Conservation (phyloP, 108 stramenopile species). For the Nitzschia putrida region DNA sequence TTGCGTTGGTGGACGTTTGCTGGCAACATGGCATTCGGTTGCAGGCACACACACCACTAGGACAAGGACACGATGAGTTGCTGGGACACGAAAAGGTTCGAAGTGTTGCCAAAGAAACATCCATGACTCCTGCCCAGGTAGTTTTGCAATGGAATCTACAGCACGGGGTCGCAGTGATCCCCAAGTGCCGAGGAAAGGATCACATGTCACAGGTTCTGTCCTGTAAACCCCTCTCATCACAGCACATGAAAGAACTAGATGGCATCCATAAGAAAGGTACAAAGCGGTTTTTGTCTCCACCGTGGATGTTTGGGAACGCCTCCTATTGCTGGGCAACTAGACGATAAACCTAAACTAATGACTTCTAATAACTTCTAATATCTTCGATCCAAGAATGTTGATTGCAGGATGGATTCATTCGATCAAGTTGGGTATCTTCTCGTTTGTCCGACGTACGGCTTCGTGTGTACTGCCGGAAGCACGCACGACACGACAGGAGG, state of each 20-base stretch:
- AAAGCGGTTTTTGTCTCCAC: slow-evolving; percentile 72
- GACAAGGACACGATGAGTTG: slow-evolving; percentile 43
- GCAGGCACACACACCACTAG: slow-evolving; percentile 68
- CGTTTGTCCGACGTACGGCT: too few species aligned
- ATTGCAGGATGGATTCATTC: too few species aligned
- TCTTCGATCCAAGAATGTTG: too few species aligned
- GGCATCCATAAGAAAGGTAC: slow-evolving; percentile 11
- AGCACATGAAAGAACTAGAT: slow-evolving; percentile 65
- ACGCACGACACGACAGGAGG: too few species aligned
- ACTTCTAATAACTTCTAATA: too few species aligned
- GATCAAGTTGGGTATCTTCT: too few species aligned
- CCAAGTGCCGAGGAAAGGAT: slow-evolving; percentile 49
- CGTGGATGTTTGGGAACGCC: slow-evolving; percentile 69
- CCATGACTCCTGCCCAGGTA: slow-evolving; percentile 59
- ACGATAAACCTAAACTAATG: not conserved
- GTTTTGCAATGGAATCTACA: slow-evolving; percentile 73
- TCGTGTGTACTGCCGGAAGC: too few species aligned
- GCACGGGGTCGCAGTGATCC: slow-evolving; percentile 61
- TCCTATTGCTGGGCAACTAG: slow-evolving; percentile 56
- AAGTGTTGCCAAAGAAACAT: slow-evolving; percentile 34
- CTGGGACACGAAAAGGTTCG: slow-evolving; percentile 19
- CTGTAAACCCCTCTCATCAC: slow-evolving; percentile 31
- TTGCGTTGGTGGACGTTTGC: slow-evolving; percentile 69
- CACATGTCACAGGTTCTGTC: slow-evolving; percentile 47
- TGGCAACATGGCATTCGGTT: slow-evolving; percentile 51